Conservation (phyloP, 306 rosid species). For the Rosa rugosa region DNA sequence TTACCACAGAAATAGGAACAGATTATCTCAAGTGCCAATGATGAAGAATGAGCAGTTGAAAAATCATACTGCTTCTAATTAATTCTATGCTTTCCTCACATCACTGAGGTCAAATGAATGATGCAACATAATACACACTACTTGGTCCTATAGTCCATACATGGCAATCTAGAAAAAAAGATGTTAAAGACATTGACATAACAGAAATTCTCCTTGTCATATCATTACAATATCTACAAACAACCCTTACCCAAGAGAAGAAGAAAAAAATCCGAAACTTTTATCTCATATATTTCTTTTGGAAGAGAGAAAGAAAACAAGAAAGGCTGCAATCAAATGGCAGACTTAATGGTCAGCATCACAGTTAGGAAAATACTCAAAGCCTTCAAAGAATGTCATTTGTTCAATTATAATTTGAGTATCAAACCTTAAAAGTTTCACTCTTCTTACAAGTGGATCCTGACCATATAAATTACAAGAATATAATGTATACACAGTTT, state of each 20-base stretch:
- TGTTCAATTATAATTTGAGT: background rate
- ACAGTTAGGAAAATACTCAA: too few relatives aligned
- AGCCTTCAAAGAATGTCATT: background rate
- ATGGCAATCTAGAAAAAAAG: background rate
- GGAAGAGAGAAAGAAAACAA: background rate
- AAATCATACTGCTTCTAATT: background rate
- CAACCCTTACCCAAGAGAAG: background rate
- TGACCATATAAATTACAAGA: background rate
- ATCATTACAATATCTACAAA: background rate
- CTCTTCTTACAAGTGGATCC: background rate
- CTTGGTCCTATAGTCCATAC: background rate
- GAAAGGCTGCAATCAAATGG: background rate
- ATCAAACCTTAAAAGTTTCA: background rate
- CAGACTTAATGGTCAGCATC: background rate
- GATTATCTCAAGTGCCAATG: background rate
- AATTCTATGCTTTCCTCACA: background rate
- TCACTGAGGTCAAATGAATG: constrained; percentile 3
- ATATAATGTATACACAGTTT: background rate
- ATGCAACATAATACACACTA: background rate
- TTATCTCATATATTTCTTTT: background rate
- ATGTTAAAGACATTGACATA: background rate
- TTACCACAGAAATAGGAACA: constrained; percentile 13
- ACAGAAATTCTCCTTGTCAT: background rate
- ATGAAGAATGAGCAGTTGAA: background rate
- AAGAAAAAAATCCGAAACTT: background rate